These are phyloP conservation scores for Aureobasidium lini DNA, from an alignment of 2,329 filamentous ascomycete genomes.

Conservation along the genomic window DNA sequence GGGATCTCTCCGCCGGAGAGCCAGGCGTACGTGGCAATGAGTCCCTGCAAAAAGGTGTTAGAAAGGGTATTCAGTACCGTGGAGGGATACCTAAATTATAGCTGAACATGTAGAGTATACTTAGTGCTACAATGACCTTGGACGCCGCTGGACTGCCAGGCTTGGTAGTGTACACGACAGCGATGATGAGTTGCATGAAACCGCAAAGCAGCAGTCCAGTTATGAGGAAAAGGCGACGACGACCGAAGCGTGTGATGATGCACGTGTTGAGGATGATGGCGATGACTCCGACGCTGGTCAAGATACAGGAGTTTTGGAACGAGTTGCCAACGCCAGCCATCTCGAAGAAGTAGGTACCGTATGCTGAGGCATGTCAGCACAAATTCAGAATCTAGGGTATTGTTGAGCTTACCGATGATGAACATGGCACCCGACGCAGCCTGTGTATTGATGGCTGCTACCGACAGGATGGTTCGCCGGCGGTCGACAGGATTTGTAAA, in stretches of 20 bases:
- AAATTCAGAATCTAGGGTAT: not conserved
- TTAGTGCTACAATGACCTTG: slow-evolving; percentile 46
- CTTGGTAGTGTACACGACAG: slow-evolving; percentile 43
- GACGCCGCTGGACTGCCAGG: slow-evolving; percentile 31
- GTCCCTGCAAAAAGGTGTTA: slow-evolving; percentile 21
- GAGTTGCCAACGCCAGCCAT: slow-evolving; percentile 50
- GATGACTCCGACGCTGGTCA: slow-evolving; percentile 47
- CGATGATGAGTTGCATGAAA: slow-evolving; percentile 47
- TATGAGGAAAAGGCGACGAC: slow-evolving; percentile 47
- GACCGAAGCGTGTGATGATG: slow-evolving; percentile 47
- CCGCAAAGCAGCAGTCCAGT: slow-evolving; percentile 46
- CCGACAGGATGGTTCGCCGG: slow-evolving; percentile 29
- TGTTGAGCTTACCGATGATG: slow-evolving; percentile 24
- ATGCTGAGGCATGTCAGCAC: slow-evolving; percentile 28
- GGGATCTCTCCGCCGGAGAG: slow-evolving; percentile 51
- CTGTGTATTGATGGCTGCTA: slow-evolving; percentile 30
- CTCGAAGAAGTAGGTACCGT: slow-evolving; percentile 53
- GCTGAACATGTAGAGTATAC: slow-evolving; percentile 47
- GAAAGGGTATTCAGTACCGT: too few relatives aligned
- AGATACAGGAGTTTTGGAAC: slow-evolving; percentile 51
- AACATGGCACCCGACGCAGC: slow-evolving; percentile 33
- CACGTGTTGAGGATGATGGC: slow-evolving; percentile 48
- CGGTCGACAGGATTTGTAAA: slow-evolving; percentile 29
- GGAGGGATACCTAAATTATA: too few relatives aligned
- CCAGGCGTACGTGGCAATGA: slow-evolving; percentile 52